Evolutionary conservation across 169 alveolate species (phyloP).

Genomic region (Theileria parva): DNA sequence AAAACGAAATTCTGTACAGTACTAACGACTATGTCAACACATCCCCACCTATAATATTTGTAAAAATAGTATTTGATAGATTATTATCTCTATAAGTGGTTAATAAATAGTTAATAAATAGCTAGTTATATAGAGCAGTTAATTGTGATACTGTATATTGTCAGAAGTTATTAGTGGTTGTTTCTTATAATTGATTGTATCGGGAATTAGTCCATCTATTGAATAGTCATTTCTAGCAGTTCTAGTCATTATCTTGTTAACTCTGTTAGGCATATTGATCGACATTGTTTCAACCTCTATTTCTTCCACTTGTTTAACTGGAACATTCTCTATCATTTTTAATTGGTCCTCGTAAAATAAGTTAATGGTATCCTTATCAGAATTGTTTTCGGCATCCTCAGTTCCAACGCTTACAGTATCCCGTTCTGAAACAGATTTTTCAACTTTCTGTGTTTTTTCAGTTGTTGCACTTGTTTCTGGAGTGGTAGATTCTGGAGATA

Average conservation of each 20-base stretch:
- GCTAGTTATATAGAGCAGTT: too few relatives aligned
- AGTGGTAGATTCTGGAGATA: not conserved
- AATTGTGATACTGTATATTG: slow-evolving; percentile 38
- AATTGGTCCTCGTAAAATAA: slow-evolving; percentile 47
- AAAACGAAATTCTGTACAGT: slow-evolving; percentile 72
- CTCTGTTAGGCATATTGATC: slow-evolving; percentile 24
- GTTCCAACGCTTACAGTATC: not conserved
- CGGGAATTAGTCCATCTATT: slow-evolving; percentile 41
- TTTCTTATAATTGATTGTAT: slow-evolving; percentile 18
- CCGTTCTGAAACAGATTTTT: not conserved
- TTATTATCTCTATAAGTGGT: slow-evolving; percentile 25
- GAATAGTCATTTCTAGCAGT: not conserved
- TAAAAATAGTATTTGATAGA: slow-evolving; percentile 14
- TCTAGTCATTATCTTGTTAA: not conserved
- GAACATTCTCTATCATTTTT: slow-evolving; percentile 36
- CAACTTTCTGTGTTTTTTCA: not conserved
- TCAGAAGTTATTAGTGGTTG: slow-evolving; percentile 49
- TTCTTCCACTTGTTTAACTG: slow-evolving; percentile 14
- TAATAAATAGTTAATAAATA: slow-evolving; percentile 4
- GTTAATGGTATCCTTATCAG: not conserved
- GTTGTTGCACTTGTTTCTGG: not conserved
- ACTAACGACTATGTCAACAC: slow-evolving; percentile 70
- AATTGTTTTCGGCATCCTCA: slow-evolving; percentile 3
- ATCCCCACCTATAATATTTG: slow-evolving; percentile 58
- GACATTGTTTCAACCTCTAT: slow-evolving; percentile 29